Evolutionary conservation across 176 grass and related monocot genomes (phyloP), one percentile per base, ranked within the genome.

Genomic region (Avena insularis): DNA sequence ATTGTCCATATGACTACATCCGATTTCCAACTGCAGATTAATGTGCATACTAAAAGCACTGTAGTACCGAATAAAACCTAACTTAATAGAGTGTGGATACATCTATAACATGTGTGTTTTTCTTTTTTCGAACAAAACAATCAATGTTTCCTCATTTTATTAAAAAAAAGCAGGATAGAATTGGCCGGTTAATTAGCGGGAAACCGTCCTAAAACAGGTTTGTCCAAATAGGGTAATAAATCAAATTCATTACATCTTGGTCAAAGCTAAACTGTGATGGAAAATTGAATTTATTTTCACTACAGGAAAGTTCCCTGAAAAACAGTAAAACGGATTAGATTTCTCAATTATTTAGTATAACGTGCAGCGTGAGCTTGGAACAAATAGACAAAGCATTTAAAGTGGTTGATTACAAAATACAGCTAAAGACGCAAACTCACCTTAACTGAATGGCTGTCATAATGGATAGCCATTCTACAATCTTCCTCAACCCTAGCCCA

Each of bases 391-490:
- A 67, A 62, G 65, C 53, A 79, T 12, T 20, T 43, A 71, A 17
- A 61, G 1, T 81, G 5, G 12, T 13, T 77, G 45, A 50, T 13
- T 68, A 56, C 17, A 81, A 63, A 88, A 45, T 12, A 72, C 2
- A 71, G 12, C 11, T 81, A n/a, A 77, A 82, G 60, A 12, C 59
- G 71, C 2, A 25, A 20, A 59, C 55, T 85, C 33, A 98, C 96
- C 96, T 95, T 95, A 66, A 93, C 88, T 45, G 92, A 98, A 78
- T 89, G 90, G 79, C 46, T 90, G 70, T 95, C 96, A 79, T 94
- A 89, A 83, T 84, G 74, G 65, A 98, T 86, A 84, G 96, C 93
- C 21, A 8, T 92, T 89, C 92, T 94, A 78, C 93, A 98, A 78
- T 98, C 92, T 84, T 88, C 74, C 82, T 98, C 93, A 48, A 92